These are phyloP conservation scores for Mortierella sp. DNA, from an alignment of 371 early-diverging fungal species.

Conservation along the genomic window DNA sequence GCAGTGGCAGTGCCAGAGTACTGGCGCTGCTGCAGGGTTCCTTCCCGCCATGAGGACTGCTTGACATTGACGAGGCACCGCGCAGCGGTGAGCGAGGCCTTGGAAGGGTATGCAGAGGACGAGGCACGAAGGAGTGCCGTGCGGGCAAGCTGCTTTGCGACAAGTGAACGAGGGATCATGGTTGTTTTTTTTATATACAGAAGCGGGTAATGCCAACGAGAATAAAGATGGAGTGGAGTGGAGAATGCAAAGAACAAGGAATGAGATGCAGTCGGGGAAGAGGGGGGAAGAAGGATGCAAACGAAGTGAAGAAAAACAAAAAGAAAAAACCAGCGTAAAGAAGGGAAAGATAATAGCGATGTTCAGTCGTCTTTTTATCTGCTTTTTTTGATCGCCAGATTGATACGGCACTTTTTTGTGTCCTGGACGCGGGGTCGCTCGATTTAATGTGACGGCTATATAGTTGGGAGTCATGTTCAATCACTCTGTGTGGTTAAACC, in stretches of 20 bases:
- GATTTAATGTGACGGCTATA: too few species aligned
- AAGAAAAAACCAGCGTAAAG: slow-evolving; percentile 4
- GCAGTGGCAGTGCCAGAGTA: slow-evolving; percentile 48
- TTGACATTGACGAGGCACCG: slow-evolving; percentile 37
- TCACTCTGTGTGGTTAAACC: too few species aligned
- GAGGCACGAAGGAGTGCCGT: slow-evolving; percentile 31
- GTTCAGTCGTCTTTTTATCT: neutral
- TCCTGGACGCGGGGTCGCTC: neutral
- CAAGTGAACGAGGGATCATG: slow-evolving; percentile 35
- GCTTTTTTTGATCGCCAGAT: too few species aligned
- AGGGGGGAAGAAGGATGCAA: neutral
- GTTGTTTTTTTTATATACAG: too few species aligned
- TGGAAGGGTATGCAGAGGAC: slow-evolving; percentile 20
- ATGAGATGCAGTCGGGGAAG: neutral
- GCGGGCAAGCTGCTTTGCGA: slow-evolving; percentile 26
- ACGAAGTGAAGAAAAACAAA: neutral
- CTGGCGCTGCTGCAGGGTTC: slow-evolving; percentile 7
- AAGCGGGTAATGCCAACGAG: too few species aligned
- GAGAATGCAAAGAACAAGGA: neutral
- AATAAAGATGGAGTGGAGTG: neutral
- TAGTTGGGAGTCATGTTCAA: too few species aligned
- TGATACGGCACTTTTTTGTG: too few species aligned
- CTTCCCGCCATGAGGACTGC: slow-evolving; percentile 37
- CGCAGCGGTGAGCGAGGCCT: slow-evolving; percentile 23
- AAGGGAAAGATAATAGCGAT: neutral